A percentile compares a stretch with the other conserved stretches of the same genome.
phyloP scores from a whole-genome alignment of 148 eudicot genomes.

The Gaultheria prostrata region DNA sequence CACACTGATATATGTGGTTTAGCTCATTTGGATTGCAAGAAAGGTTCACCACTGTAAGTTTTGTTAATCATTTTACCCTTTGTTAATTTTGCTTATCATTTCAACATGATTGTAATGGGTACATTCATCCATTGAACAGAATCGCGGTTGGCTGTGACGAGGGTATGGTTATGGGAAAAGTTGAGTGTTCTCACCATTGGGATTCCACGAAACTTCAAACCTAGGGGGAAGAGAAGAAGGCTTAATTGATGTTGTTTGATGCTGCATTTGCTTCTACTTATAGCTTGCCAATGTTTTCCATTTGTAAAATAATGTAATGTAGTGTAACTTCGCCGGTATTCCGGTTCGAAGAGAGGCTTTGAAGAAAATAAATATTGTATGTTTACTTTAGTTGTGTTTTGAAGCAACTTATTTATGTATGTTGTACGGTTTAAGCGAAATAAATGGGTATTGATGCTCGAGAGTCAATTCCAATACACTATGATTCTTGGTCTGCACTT shows the following conservation, averaged over 20 bases:
- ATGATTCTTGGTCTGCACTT: neutral
- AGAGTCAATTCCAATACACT: neutral
- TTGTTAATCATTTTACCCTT: no score
- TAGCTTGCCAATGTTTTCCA: neutral
- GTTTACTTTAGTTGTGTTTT: neutral
- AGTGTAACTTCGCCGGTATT: neutral
- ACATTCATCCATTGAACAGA: no score
- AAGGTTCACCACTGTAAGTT: no score
- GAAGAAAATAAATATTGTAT: neutral
- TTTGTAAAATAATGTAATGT: neutral
- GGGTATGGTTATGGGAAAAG: slow-evolving; percentile 17
- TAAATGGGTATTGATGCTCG: neutral
- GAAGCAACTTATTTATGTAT: neutral
- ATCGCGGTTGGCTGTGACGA: no score
- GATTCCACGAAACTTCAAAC: no score
- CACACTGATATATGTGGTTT: no score
- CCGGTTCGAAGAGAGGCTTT: neutral
- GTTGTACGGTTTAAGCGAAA: neutral
- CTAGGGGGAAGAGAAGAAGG: no score
- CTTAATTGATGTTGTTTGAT: neutral
- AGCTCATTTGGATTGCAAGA: no score
- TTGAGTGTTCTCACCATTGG: neutral
- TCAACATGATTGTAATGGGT: no score
- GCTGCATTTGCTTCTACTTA: neutral
- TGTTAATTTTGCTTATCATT: no score